phyloP scores from a whole-genome alignment of 331 rosid species.

The Rosa hybrid region DNA sequence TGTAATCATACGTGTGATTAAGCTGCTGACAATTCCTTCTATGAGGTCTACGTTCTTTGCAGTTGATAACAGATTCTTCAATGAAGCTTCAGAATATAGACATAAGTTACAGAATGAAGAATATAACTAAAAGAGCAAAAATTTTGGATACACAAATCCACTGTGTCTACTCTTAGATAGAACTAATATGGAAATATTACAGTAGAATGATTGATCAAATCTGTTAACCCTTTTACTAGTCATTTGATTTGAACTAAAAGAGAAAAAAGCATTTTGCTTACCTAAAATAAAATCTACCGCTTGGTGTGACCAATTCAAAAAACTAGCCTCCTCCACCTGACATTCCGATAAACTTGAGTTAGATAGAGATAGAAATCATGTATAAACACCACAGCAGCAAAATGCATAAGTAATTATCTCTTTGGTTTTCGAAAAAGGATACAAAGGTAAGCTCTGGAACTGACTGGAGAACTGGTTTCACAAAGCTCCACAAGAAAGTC shows the following conservation, averaged over 20 bases:
- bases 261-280: slow-evolving; percentile 21
- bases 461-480: slow-evolving; percentile 59
- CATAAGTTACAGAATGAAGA: neutral
- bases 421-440: neutral
- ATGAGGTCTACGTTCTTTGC: slow-evolving; percentile 54
- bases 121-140: neutral
- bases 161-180: neutral
- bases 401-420: neutral
- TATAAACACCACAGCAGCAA: neutral
- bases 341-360: slow-evolving; percentile 10
- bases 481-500: slow-evolving; percentile 92
- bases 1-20: slow-evolving; percentile 63
- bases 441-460: neutral
- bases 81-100: slow-evolving; percentile 52
- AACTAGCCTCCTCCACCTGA: slow-evolving; percentile 65
- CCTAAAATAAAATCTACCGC: slow-evolving; percentile 87
- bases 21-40: slow-evolving; percentile 69
- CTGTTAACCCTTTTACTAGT: neutral
- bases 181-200: neutral
- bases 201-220: neutral
- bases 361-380: neutral
- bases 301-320: slow-evolving; percentile 77
- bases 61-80: slow-evolving; percentile 55
- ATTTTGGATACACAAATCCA: neutral
- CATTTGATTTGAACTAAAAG: neutral